Evolutionary conservation across 352 stramenopile genomes (phyloP), one percentile per base, ranked within the genome.

Genomic region (Globisporangium ultimum): DNA sequence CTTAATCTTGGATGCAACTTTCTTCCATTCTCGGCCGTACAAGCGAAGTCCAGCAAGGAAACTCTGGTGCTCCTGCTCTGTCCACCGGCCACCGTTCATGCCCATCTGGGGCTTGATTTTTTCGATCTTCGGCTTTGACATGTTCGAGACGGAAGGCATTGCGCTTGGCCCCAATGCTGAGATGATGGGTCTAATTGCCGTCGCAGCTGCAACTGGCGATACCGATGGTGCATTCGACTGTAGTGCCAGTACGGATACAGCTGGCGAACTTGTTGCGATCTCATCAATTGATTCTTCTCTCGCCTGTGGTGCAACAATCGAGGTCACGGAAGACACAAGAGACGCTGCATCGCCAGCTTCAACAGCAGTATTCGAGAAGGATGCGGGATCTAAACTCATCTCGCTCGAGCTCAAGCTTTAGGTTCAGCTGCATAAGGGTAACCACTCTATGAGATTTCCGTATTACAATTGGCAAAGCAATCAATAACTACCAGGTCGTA

Each of bases 11-110:
- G 78, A 83, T n/a, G 86, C 86, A 15, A 95, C 84, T 74, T 97
- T 98, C 69, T 99, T 99, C 97, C 97, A 99, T 68, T 99, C 93
- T 45, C 96, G 96, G 7, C 97, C 97, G 65, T 98, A 98, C 20
- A 95, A 67, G 18, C 88, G 78, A 15, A 99, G 78, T 10, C 96
- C 96, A 22, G 83, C 76, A 20, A 99, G 80, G 67, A 99, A 99
- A 47, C 87, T 93, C 66, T 98, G 77, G 64, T 99, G 96, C 68
- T 99, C 96, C 76, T 95, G 78, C 28, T 91, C 71, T 1, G 93
- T 98, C 96, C 96, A 99, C 45, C 95, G 84, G 13, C 96, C 96
- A 52, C 82, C 83, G 56, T 92, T 93, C 80, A 91, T 93, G n/a
- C 76, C 78, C 46, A 68, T 67, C 24, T 85, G 76, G 13, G 71